A percentile compares a stretch with the other conserved stretches of the same genome.
These are phyloP conservation scores for Phytophthora pisi DNA, from an alignment of 352 stramenopile genomes.

Conservation along the genomic window DNA sequence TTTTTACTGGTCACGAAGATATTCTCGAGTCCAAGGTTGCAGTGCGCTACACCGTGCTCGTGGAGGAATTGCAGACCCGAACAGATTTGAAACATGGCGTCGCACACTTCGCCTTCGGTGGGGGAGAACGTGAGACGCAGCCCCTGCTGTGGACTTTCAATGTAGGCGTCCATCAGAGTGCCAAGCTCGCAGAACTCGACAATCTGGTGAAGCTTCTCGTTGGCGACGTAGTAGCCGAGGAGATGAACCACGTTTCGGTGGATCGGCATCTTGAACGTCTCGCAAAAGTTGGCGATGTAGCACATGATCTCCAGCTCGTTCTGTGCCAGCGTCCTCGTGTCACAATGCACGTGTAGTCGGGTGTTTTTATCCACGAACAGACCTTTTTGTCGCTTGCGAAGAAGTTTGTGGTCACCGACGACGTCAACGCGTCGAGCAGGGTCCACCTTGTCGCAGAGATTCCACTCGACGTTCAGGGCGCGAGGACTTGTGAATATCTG, in stretches of 20 bases:
- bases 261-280: slow-evolving; percentile 40
- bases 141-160: slow-evolving; percentile 47
- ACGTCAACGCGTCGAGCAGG: slow-evolving; percentile 60
- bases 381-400: slow-evolving; percentile 53
- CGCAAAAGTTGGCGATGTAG: slow-evolving; percentile 53
- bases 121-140: slow-evolving; percentile 44
- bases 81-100: slow-evolving; percentile 87
- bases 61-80: slow-evolving; percentile 66
- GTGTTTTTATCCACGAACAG: slow-evolving; percentile 66
- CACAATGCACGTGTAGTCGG: slow-evolving; percentile 42
- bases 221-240: slow-evolving; percentile 56
- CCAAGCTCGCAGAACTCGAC: slow-evolving; percentile 71
- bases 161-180: slow-evolving; percentile 57
- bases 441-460: slow-evolving; percentile 65
- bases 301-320: slow-evolving; percentile 73
- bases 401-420: slow-evolving; percentile 53
- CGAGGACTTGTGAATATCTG: slow-evolving; percentile 55
- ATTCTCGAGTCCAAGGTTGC: slow-evolving; percentile 78
- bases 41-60: slow-evolving; percentile 59
- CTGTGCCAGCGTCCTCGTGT: slow-evolving; percentile 42
- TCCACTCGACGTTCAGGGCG: slow-evolving; percentile 68
- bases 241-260: slow-evolving; percentile 64
- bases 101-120: slow-evolving; percentile 51
- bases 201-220: slow-evolving; percentile 57
- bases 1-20: slow-evolving; percentile 68